Percentiles rank a stretch among this genome's conserved stretches.
These are phyloP conservation scores for Blastomyces emzantsi DNA, from an alignment of 2,329 filamentous ascomycete genomes.

Conservation along the genomic window DNA sequence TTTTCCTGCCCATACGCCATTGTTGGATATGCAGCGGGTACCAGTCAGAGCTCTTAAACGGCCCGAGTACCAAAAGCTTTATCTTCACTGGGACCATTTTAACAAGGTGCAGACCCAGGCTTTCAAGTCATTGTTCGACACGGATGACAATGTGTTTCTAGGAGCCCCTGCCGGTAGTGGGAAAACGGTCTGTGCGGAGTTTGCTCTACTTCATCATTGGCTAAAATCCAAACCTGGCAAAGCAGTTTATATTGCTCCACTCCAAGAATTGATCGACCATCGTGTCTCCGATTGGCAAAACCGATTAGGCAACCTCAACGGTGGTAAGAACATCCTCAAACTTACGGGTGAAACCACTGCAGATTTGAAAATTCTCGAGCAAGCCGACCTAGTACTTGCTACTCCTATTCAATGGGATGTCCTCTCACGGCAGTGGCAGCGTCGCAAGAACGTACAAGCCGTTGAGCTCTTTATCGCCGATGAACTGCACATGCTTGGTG, in stretches of 20 bases:
- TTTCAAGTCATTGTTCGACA: slow-evolving; percentile 85
- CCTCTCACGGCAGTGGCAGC: slow-evolving; percentile 89
- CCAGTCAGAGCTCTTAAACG: slow-evolving; percentile 82
- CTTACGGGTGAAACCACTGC: slow-evolving; percentile 86
- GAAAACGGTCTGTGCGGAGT: slow-evolving; percentile 95
- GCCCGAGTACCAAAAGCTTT: slow-evolving; percentile 71
- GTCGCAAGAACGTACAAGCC: slow-evolving; percentile 86
- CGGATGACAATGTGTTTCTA: slow-evolving; percentile 88
- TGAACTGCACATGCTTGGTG: slow-evolving; percentile 87
- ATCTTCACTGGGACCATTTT: slow-evolving; percentile 77
- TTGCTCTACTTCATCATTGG: slow-evolving; percentile 86
- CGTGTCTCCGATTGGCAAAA: slow-evolving; percentile 77
- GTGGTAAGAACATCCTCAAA: slow-evolving; percentile 85
- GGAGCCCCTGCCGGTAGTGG: slow-evolving; percentile 90
- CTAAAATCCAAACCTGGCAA: slow-evolving; percentile 59
- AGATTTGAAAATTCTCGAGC: slow-evolving; percentile 80
- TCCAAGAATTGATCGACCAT: slow-evolving; percentile 83
- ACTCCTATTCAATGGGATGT: slow-evolving; percentile 96
- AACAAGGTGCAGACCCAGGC: slow-evolving; percentile 97
- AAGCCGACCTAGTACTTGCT: slow-evolving; percentile 80
- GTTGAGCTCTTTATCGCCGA: slow-evolving; percentile 91
- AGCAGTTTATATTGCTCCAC: slow-evolving; percentile 88
- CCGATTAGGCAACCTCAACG: slow-evolving; percentile 60
- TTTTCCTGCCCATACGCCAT: slow-evolving; percentile 86
- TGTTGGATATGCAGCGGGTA: slow-evolving; percentile 84